Base-by-base conservation (phyloP, 371 early-diverging fungal species). In the Mucor circinelloides region DNA sequence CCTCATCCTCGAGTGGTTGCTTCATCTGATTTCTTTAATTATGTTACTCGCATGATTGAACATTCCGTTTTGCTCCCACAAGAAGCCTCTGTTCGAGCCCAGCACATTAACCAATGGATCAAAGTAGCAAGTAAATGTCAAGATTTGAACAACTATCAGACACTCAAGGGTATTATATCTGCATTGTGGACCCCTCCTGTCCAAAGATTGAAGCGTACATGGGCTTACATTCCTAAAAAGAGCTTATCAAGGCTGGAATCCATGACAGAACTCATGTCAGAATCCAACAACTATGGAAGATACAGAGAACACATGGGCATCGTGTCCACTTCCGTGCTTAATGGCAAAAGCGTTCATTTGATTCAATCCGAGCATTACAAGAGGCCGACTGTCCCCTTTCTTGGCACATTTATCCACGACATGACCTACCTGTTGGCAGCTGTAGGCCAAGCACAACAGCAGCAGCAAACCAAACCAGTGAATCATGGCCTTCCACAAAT, bases 21-120 rank as follows among this genome's bases (percentile, higher is more conserved):
- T 6, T 89, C 89, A 8, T 88, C 93, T 19, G 93, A 92, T 63
- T 91, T 92, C 72, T 94, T 94, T 84, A 94, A 94, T 66, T 93
- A 92, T 64, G 61, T 92, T 27, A 91, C 93, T 6, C 85, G 94
- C 6, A 66, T 88, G 61, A 87, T 94, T 44, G 94, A 94, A 69
- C 85, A 85, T 63, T 85, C 91, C 6, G 84, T 94, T 42, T 72
- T 94, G 30, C 77, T 86, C 21, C 88, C 88, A 0, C 78, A 82
- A 28, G 86, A 85, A 31, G 85, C 90, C 6, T 80, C 87, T 3
- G 84, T 82, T 8, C 83, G 94, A 4, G 91, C 91, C 0, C 85
- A 85, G 57, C 81, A 81, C 21, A 88, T 93, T 27, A 82, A 89
- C 55, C 79, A 85, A 59, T 94, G 94, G 94, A 86, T 89, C 59